These are phyloP conservation scores for Ziziphus jujuba DNA, from an alignment of 306 rosid genomes.

Conservation along the genomic window DNA sequence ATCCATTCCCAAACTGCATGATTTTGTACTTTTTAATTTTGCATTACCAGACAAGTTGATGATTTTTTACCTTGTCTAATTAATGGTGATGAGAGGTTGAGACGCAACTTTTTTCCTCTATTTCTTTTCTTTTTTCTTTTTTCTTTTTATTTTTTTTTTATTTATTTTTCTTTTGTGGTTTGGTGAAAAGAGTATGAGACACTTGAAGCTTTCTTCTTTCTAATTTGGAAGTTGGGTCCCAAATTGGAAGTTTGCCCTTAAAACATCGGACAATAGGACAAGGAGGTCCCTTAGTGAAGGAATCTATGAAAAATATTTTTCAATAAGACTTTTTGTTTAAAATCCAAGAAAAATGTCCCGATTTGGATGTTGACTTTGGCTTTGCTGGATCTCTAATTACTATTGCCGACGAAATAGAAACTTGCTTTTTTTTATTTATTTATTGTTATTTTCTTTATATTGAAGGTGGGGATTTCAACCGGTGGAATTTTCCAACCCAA, in stretches of 20 bases:
- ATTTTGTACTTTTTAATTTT: slow-evolving; percentile 2
- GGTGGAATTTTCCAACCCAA: no score
- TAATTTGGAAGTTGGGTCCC: slow-evolving; percentile 2
- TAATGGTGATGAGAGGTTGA: neutral
- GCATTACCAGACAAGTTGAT: slow-evolving; percentile 1
- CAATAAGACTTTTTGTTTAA: neutral
- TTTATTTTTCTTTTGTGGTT: no score
- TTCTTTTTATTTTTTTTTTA: no score
- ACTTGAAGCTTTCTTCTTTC: neutral
- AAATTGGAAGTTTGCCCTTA: slow-evolving; percentile 18
- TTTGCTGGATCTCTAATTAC: neutral
- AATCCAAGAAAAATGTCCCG: slow-evolving; percentile 8
- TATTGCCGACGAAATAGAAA: neutral
- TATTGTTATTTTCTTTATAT: neutral
- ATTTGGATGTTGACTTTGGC: slow-evolving; percentile 14
- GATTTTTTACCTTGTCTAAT: slow-evolving; percentile 7
- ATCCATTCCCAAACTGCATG: slow-evolving; percentile 4
- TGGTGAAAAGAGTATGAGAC: neutral
- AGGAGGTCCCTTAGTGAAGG: slow-evolving; percentile 14
- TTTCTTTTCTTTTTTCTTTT: no score
- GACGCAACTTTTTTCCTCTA: no score
- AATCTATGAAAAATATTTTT: neutral
- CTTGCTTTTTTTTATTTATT: neutral
- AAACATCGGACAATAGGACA: slow-evolving; percentile 6
- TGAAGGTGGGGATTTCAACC: no score